These are phyloP conservation scores for Plasmodium berghei DNA, from an alignment of 169 alveolate genomes.

Conservation along the genomic window DNA sequence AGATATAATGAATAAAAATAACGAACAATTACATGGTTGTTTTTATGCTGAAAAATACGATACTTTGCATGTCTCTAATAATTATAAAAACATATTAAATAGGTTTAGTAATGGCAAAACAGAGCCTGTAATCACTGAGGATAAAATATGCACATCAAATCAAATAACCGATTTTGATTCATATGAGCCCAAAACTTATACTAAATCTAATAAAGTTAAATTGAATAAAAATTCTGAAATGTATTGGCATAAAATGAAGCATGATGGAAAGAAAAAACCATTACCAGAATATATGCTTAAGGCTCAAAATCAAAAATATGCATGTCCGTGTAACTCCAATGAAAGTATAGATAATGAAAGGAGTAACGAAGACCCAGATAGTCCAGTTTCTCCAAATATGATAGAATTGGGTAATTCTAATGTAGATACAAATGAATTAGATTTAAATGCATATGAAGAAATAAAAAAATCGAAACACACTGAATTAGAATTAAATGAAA, in stretches of 20 bases:
- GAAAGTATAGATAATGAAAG: slow-evolving; percentile 22
- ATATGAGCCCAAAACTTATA: background rate
- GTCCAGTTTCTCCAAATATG: slow-evolving; percentile 34
- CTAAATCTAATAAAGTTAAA: slow-evolving; percentile 1
- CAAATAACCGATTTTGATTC: too few relatives aligned
- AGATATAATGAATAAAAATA: background rate
- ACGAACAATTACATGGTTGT: background rate
- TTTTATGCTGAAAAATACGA: background rate
- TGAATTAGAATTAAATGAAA: slow-evolving; percentile 64
- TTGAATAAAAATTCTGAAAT: slow-evolving; percentile 24
- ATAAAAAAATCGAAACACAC: slow-evolving; percentile 13
- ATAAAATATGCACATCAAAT: too few relatives aligned
- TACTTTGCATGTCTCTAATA: background rate
- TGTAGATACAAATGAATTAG: slow-evolving; percentile 30
- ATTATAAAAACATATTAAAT: background rate
- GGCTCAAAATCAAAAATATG: slow-evolving; percentile 29
- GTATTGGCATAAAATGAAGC: slow-evolving; percentile 72
- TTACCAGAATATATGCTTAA: slow-evolving; percentile 1
- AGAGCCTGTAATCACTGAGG: too few relatives aligned
- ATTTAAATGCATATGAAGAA: slow-evolving; percentile 51
- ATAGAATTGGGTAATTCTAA: slow-evolving; percentile 8
- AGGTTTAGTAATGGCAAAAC: background rate
- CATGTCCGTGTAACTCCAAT: slow-evolving; percentile 53
- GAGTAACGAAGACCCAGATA: slow-evolving; percentile 19
- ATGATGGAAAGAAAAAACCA: slow-evolving; percentile 40